phyloP scores from a whole-genome alignment of 2,329 filamentous ascomycete species.

The Fusarium cicatricum region DNA sequence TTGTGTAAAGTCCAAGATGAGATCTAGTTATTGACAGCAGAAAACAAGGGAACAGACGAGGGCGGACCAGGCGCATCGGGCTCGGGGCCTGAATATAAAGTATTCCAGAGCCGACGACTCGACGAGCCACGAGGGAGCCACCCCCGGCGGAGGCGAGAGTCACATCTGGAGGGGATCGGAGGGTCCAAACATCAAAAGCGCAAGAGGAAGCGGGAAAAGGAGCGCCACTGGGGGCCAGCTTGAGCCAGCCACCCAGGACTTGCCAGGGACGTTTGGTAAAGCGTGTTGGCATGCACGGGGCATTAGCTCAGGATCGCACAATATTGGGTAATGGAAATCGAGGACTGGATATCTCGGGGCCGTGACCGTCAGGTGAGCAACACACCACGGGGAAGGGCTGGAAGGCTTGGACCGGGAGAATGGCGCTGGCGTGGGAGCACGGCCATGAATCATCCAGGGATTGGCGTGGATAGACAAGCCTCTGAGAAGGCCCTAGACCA shows the following conservation, averaged over 20 bases:
- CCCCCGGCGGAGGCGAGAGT: slow-evolving; percentile 16
- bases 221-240: slow-evolving; percentile 20
- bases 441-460: slow-evolving; percentile 7
- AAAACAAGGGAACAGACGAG: slow-evolving; percentile 22
- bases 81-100: slow-evolving; percentile 35
- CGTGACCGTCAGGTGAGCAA: slow-evolving; percentile 42
- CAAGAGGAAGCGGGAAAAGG: slow-evolving; percentile 21
- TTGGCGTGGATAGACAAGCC: slow-evolving; percentile 10
- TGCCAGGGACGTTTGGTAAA: slow-evolving; percentile 31
- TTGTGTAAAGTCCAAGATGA: slow-evolving; percentile 14
- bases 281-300: slow-evolving; percentile 40
- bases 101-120: not conserved
- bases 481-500: not conserved
- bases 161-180: slow-evolving; percentile 34
- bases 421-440: slow-evolving; percentile 8
- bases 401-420: slow-evolving; percentile 17
- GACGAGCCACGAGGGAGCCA: slow-evolving; percentile 18
- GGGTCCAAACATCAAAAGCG: slow-evolving; percentile 35
- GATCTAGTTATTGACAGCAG: slow-evolving; percentile 23
- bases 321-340: slow-evolving; percentile 61
- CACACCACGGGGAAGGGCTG: slow-evolving; percentile 36
- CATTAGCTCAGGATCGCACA: slow-evolving; percentile 46
- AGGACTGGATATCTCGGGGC: slow-evolving; percentile 47
- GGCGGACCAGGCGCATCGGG: slow-evolving; percentile 19
- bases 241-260: slow-evolving; percentile 12